Percentiles rank a stretch among this genome's conserved stretches.
These are phyloP conservation scores for Collybia mongolica DNA, from an alignment of 768 basidiomycete species.

Conservation along the genomic window DNA sequence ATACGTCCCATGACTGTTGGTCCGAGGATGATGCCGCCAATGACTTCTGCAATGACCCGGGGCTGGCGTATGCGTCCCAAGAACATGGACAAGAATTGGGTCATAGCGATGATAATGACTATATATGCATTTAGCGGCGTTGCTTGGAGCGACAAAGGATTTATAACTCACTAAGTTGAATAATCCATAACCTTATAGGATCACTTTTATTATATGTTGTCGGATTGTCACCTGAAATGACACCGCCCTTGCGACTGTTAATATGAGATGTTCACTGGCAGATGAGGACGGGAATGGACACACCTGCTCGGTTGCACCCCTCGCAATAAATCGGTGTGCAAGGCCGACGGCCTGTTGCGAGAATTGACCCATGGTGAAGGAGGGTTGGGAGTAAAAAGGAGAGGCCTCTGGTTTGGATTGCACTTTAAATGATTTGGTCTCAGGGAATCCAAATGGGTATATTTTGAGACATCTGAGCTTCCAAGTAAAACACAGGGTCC, in stretches of 20 bases:
- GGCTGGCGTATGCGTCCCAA: conserved; percentile 80
- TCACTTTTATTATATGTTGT: conserved; percentile 55
- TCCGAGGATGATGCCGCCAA: conserved; percentile 87
- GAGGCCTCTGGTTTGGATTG: neutral
- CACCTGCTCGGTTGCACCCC: conserved; percentile 52
- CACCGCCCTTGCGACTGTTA: conserved; percentile 53
- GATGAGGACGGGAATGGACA: conserved; percentile 9
- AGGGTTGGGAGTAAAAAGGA: neutral
- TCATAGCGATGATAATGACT: conserved; percentile 82
- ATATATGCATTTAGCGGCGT: no score
- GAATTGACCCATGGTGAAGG: conserved; percentile 46
- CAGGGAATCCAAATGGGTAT: no score
- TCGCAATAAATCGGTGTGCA: conserved; percentile 27
- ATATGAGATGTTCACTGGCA: neutral
- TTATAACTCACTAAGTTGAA: conserved; percentile 60
- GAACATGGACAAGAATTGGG: conserved; percentile 66
- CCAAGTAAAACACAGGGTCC: no score
- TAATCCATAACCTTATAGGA: conserved; percentile 75
- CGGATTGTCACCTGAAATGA: conserved; percentile 79
- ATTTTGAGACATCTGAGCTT: no score
- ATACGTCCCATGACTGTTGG: conserved; percentile 78
- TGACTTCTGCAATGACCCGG: conserved; percentile 90
- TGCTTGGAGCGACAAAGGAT: neutral
- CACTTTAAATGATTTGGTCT: neutral
- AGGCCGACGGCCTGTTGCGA: conserved; percentile 33